Evolutionary conservation across 805 yeast species (phyloP).

Genomic region (Ogataea thermomethanolica): DNA sequence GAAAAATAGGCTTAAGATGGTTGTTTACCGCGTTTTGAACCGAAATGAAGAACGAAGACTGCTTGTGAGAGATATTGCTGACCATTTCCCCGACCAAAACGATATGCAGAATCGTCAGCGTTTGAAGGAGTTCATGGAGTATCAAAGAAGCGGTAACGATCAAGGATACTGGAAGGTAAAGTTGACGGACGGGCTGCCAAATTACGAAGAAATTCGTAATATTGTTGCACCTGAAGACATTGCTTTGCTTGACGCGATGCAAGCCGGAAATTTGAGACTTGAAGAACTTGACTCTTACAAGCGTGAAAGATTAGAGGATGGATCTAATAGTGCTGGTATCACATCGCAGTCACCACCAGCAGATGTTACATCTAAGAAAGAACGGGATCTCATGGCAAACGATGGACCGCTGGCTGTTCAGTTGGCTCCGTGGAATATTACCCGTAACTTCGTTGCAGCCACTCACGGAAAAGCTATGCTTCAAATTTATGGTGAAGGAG

Average conservation of each 20-base stretch:
- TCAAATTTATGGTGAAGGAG: conserved; percentile 91
- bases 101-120: conserved; percentile 97
- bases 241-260: conserved; percentile 84
- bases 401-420: conserved; percentile 76
- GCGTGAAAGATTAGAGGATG: conserved; percentile 34
- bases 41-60: conserved; percentile 69
- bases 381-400: conserved; percentile 35
- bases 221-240: conserved; percentile 93
- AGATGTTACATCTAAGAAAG: conserved; percentile 17
- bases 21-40: conserved; percentile 83
- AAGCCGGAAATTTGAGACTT: conserved; percentile 81
- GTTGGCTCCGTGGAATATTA: conserved; percentile 90
- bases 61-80: conserved; percentile 80
- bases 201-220: conserved; percentile 70
- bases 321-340: conserved; percentile 4
- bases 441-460: conserved; percentile 86
- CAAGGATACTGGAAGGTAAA: conserved; percentile 94
- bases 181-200: conserved; percentile 61
- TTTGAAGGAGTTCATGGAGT: conserved; percentile 96
- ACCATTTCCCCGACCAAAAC: conserved; percentile 94
- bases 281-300: conserved; percentile 71
- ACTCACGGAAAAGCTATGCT: conserved; percentile 97
- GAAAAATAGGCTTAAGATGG: conserved; percentile 88
- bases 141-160: conserved; percentile 89
- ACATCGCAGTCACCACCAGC: conserved; percentile 6